A percentile compares a stretch with the other conserved stretches of the same genome.
Conservation (phyloP, 73 alveolate species). For the Blepharisma stoltei region DNA sequence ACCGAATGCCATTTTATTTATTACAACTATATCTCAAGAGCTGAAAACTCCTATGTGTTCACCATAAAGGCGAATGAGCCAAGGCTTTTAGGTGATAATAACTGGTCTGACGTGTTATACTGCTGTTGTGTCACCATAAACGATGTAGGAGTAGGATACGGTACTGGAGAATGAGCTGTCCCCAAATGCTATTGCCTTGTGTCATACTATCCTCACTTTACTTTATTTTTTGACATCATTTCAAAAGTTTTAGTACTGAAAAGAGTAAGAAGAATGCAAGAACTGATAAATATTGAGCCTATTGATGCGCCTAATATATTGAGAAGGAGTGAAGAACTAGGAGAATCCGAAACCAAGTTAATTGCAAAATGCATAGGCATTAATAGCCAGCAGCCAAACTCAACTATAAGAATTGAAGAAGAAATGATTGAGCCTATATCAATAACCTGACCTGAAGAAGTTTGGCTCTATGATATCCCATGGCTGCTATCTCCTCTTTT, state of each 20-base stretch:
- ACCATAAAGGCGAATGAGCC: not conserved
- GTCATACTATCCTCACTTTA: constrained; percentile 10
- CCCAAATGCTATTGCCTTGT: constrained; percentile 22
- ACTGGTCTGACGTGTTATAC: not conserved
- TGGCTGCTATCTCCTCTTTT: constrained; percentile 46
- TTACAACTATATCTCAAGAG: not conserved
- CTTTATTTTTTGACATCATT: not conserved
- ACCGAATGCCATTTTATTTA: too few relatives aligned
- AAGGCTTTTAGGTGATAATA: not conserved
- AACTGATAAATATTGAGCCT: not conserved
- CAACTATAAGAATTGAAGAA: not conserved
- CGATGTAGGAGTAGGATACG: not conserved
- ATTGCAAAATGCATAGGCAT: not conserved
- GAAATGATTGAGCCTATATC: not conserved
- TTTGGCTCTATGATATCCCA: not conserved
- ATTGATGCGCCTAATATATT: not conserved
- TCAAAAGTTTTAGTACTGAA: not conserved
- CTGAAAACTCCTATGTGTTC: constrained; percentile 29
- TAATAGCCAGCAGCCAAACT: not conserved
- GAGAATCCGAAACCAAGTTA: not conserved
- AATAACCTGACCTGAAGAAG: not conserved
- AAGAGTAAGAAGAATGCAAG: constrained; percentile 5
- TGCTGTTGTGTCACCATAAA: constrained; percentile 13
- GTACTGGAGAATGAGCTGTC: not conserved
- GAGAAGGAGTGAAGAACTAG: not conserved